Conservation (phyloP, 768 basidiomycete genomes). For the Lentinus brumalis region DNA sequence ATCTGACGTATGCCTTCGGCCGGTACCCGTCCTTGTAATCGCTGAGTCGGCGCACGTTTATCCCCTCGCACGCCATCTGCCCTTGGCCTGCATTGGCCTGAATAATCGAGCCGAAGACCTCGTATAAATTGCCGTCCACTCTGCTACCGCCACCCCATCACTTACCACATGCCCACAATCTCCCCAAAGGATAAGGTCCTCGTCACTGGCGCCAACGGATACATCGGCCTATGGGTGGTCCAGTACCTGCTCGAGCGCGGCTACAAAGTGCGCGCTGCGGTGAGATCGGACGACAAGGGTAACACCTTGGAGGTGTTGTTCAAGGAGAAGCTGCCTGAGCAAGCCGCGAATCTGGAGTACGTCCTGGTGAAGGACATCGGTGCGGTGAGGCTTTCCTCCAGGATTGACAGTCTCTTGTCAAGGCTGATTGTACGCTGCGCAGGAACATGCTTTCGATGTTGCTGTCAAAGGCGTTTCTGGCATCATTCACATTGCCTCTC, state of each 20-base stretch:
- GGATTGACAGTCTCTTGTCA: slow-evolving; percentile 16
- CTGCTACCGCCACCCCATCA: background rate
- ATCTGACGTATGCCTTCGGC: too few species aligned
- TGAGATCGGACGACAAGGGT: slow-evolving; percentile 59
- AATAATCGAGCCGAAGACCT: too few species aligned
- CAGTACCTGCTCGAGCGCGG: slow-evolving; percentile 55
- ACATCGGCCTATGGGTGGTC: slow-evolving; percentile 58
- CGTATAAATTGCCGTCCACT: too few species aligned
- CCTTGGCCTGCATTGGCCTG: too few species aligned
- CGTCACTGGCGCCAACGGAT: slow-evolving; percentile 60
- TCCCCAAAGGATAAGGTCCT: slow-evolving; percentile 38
- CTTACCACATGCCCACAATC: slow-evolving; percentile 33
- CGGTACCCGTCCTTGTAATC: too few species aligned
- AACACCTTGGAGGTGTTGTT: slow-evolving; percentile 53
- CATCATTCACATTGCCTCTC: slow-evolving; percentile 68
- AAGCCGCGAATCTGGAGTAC: background rate
- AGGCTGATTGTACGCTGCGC: too few species aligned
- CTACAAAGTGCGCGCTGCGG: slow-evolving; percentile 62
- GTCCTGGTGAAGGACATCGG: slow-evolving; percentile 6
- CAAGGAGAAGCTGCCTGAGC: background rate
- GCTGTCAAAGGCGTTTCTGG: slow-evolving; percentile 55
- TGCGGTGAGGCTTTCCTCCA: slow-evolving; percentile 19
- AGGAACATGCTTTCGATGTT: too few species aligned
- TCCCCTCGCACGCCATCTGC: too few species aligned
- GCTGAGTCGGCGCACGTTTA: too few species aligned